phyloP scores from a whole-genome alignment of 2,329 filamentous ascomycete genomes.

The Aureobasidium sp. region DNA sequence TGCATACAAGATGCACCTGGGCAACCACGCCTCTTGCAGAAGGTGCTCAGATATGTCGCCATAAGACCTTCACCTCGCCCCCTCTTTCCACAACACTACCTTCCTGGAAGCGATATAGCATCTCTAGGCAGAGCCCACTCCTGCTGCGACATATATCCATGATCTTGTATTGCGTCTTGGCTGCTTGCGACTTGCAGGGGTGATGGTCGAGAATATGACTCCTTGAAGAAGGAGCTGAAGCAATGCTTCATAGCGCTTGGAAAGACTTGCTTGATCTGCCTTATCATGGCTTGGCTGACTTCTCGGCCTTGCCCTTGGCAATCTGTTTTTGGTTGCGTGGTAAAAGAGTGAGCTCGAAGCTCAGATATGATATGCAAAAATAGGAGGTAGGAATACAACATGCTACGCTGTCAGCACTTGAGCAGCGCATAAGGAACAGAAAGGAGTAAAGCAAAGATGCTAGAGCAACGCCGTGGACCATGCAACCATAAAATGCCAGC shows the following conservation, averaged over 20 bases:
- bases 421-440: slow-evolving; percentile 1
- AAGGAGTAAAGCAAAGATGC: not conserved
- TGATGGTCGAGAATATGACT: not conserved
- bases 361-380: not conserved
- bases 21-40: slow-evolving; percentile 5
- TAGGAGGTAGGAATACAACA: not conserved
- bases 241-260: not conserved
- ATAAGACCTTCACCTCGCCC: not conserved
- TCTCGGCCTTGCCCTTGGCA: not conserved
- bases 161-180: not conserved
- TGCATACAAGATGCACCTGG: slow-evolving; percentile 1
- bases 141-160: not conserved
- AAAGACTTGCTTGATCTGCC: not conserved
- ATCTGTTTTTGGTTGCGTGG: not conserved
- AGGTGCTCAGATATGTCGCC: not conserved
- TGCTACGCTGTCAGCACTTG: slow-evolving; percentile 15
- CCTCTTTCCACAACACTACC: not conserved
- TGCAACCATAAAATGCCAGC: not conserved
- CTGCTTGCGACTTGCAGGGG: not conserved
- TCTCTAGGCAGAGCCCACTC: not conserved
- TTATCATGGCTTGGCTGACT: not conserved
- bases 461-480: not conserved
- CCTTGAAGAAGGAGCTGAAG: not conserved
- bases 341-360: not conserved
- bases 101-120: not conserved